phyloP scores from a whole-genome alignment of 1,139 yeast species.

The Suhomyces atakaporum region DNA sequence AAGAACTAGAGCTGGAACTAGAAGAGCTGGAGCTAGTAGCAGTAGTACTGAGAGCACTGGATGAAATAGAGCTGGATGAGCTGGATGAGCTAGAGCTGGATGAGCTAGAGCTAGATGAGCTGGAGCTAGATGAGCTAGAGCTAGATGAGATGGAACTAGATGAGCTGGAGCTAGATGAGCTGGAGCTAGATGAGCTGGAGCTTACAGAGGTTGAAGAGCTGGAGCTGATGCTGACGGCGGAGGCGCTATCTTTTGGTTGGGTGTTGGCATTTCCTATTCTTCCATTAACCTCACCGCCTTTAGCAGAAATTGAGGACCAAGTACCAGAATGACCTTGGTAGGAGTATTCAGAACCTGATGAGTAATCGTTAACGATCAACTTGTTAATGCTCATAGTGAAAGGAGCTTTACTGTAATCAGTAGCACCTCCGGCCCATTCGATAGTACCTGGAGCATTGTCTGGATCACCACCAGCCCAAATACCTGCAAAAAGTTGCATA shows the following conservation, averaged over 20 bases:
- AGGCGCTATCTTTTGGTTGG: slow-evolving; percentile 5
- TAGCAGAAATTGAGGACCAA: slow-evolving; percentile 68
- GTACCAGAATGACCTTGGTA: slow-evolving; percentile 62
- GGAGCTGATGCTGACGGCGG: slow-evolving; percentile 7
- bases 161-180: slow-evolving; percentile 6
- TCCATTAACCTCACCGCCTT: slow-evolving; percentile 65
- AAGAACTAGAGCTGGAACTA: slow-evolving; percentile 2
- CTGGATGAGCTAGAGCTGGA: slow-evolving; percentile 5
- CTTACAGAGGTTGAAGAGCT: slow-evolving; percentile 7
- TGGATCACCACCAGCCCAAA: slow-evolving; percentile 47
- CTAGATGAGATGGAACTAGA: slow-evolving; percentile 5
- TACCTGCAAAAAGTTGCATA: slow-evolving; percentile 46
- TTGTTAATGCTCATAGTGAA: slow-evolving; percentile 36
- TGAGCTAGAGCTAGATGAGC: slow-evolving; percentile 4
- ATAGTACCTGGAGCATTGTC: slow-evolving; percentile 50
- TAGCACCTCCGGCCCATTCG: slow-evolving; percentile 35
- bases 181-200: slow-evolving; percentile 6
- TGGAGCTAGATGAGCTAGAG: slow-evolving; percentile 6
- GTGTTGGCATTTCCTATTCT: slow-evolving; percentile 51
- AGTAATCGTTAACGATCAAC: slow-evolving; percentile 35
- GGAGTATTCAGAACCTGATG: slow-evolving; percentile 37
- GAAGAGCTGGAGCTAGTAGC: slow-evolving; percentile 9
- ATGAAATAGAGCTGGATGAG: slow-evolving; percentile 7
- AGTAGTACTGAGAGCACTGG: slow-evolving; percentile 7
- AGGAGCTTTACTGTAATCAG: slow-evolving; percentile 40